Evolutionary conservation across 352 stramenopile species (phyloP), one percentile per base, ranked within the genome.

Genomic region (Plasmopara viticola): DNA sequence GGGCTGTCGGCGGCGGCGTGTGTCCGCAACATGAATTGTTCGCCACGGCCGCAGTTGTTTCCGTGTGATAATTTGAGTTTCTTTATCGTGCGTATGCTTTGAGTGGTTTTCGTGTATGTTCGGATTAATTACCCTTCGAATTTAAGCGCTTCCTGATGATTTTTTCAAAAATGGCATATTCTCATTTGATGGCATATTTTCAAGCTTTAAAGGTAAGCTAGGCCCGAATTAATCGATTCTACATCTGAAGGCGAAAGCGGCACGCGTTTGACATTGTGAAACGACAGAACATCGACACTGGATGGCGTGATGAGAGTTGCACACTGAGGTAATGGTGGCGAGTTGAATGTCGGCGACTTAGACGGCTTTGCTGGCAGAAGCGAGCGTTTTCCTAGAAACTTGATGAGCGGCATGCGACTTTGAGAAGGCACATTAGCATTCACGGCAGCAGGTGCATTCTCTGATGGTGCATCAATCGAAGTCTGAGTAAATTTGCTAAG

Each of bases 151-250:
- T 25, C 20, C 20, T 25, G 20, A 25, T 25, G 20, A 3, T 25
- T 3, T 70, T 56, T 56, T 58, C 45, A 58, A 53, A 44, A 48
- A 44, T 57, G 43, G 43, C 33, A 13, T 56, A 45, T 7, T 44
- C 49, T 59, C 46, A 17, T 35, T 43, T 48, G 35, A 17, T 53
- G 37, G 38, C 51, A 48, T 37, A 18, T 14, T 45, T 62, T 42
- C 46, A 64, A 58, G 38, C 43, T 25, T 62, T 82, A 91, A 66
- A 91, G 61, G 61, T 86, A 88, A 39, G 77, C 68, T 43, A 89
- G 51, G 50, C 78, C 82, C 44, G 66, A 86, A 70, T 93, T 93
- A 72, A 93, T 93, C 40, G 82, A 79, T 29, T 76, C 67, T 39
- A 90, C 66, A 56, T 93, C 79, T 28, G 66, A 62, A 10, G 64